These are phyloP conservation scores for Chenopodium suecicum DNA, from an alignment of 148 eudicot species.

Conservation along the genomic window DNA sequence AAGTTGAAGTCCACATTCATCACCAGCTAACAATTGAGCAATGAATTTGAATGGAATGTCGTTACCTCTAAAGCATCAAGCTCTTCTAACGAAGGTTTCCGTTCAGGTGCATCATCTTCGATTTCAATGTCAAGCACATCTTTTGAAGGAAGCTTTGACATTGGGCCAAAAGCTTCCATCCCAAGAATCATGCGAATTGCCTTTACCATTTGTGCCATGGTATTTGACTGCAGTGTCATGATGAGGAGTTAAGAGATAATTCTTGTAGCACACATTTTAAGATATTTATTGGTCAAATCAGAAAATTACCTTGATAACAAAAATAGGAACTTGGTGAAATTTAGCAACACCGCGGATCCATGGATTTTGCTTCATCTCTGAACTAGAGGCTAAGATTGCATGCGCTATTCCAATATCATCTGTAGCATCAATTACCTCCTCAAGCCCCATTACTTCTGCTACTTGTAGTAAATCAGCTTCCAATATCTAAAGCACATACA, in stretches of 20 bases:
- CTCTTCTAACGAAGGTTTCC: conserved; percentile 91
- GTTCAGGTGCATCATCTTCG: conserved; percentile 80
- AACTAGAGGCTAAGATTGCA: conserved; percentile 73
- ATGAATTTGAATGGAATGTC: not conserved
- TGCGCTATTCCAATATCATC: conserved; percentile 81
- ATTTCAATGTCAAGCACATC: conserved; percentile 58
- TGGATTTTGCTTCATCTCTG: conserved; percentile 81
- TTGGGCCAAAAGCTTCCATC: conserved; percentile 46
- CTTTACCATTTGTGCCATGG: conserved; percentile 97
- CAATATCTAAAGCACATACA: conserved; percentile 50
- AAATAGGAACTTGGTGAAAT: conserved; percentile 88
- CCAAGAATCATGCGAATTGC: conserved; percentile 92
- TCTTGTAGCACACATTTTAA: not conserved
- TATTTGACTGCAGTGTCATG: conserved; percentile 61
- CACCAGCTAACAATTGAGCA: not conserved
- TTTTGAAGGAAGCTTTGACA: conserved; percentile 40
- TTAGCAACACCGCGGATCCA: conserved; percentile 96
- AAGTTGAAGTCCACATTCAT: not conserved
- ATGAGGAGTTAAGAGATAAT: not conserved
- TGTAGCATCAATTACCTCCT: conserved; percentile 64
- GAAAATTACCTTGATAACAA: conserved; percentile 71
- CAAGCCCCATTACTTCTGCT: conserved; percentile 83
- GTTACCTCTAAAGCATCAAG: conserved; percentile 97
- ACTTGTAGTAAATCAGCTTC: conserved; percentile 89
- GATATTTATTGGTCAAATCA: not conserved